phyloP scores from a whole-genome alignment of 2,329 filamentous ascomycete species.

The Sphaerulina musiva region DNA sequence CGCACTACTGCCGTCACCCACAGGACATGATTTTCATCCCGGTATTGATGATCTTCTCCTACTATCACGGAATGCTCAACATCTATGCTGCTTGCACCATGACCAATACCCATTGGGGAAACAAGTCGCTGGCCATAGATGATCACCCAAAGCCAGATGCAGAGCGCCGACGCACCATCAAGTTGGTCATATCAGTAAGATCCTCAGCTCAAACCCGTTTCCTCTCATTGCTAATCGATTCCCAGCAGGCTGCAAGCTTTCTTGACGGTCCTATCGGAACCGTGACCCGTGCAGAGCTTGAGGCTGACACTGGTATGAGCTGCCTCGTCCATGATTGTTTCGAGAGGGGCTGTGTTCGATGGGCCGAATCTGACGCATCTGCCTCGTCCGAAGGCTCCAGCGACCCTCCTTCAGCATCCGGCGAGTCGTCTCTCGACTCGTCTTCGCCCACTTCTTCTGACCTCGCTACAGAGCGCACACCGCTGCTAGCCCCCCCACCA shows the following conservation, averaged over 20 bases:
- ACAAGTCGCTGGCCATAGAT: constrained; percentile 24
- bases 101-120: constrained; percentile 30
- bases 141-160: constrained; percentile 12
- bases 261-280: background rate
- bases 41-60: constrained; percentile 50
- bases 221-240: background rate
- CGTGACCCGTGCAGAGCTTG: too few species aligned
- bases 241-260: background rate
- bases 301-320: too few species aligned
- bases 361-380: background rate
- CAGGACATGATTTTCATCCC: constrained; percentile 48
- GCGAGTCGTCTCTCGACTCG: too few species aligned
- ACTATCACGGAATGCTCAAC: constrained; percentile 54
- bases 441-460: too few species aligned
- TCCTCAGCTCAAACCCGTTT: background rate
- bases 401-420: too few species aligned
- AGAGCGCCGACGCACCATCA: constrained; percentile 14
- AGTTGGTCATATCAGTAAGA: constrained; percentile 18
- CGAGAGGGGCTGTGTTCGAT: background rate
- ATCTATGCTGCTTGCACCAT: constrained; percentile 49
- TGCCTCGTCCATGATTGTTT: background rate
- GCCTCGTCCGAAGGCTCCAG: background rate
- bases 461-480: background rate
- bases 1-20: constrained; percentile 49
- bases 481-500: background rate